Base-by-base conservation (phyloP, 768 basidiomycete genomes). In the Tylopilus plumbeoviolaceoides region DNA sequence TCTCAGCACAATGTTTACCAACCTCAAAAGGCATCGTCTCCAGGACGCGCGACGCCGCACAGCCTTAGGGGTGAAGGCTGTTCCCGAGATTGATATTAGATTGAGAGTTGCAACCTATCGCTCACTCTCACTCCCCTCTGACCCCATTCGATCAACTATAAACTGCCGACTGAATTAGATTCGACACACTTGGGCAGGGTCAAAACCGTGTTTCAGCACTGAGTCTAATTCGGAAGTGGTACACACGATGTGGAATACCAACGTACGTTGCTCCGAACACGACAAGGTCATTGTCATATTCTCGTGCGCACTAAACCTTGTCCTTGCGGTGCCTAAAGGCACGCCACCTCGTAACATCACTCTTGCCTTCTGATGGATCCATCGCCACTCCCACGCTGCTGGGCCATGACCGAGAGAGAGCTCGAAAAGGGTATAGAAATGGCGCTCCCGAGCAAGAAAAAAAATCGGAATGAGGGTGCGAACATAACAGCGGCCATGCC, bases 291-390 rank as follows among this genome's bases (percentile, higher is more conserved):
- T 55, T 36, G 57, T 54, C 44, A 38, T 38, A 15, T 18, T 38
- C 18, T 38, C 38, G n/a, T 38, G 38, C 39, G 17, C 23, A 44
- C 48, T 40, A 66, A 66, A 67, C 60, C 60, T 64, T 65, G 59
- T 62, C 64, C 65, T 67, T 67, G 64, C 63, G 48, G 64, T 66
- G 66, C 63, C 58, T 47, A 55, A 33, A 66, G 59, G 61, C 48
- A 66, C 64, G 46, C 49, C 44, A 30, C 38, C 27, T 39, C 61
- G 40, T 56, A 56, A 60, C 61, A 21, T 55, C 44, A 56, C 50
- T 33, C 50, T 39, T 18, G 45, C 36, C 33, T 38, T 59, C 62
- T 58, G 59, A 62, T 62, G 56, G 59, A 59, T 48, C 54, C 18
- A 39, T 12, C 45, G 23, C 52, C 54, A 49, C 54, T 58, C 64